Evolutionary conservation across 768 basidiomycete species (phyloP).

Genomic region (Phanerochaete carnosa): DNA sequence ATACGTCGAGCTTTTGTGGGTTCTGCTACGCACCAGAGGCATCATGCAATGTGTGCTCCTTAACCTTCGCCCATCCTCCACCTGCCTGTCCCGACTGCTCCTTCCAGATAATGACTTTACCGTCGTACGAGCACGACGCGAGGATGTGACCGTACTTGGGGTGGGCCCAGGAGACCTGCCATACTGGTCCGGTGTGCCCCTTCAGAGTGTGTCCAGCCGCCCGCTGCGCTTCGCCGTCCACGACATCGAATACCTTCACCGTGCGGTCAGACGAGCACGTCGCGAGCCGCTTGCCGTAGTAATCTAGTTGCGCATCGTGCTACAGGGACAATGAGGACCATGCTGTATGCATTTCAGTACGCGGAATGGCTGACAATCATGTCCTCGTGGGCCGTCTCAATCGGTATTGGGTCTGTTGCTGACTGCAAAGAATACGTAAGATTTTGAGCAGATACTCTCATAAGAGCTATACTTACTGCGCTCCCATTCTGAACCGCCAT

Average conservation of each 20-base stretch:
- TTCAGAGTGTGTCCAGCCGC: conserved; percentile 69
- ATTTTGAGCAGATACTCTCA: not conserved
- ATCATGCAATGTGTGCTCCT: conserved; percentile 91
- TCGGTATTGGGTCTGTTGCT: conserved; percentile 61
- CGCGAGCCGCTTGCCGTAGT: conserved; percentile 94
- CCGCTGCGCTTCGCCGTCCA: conserved; percentile 79
- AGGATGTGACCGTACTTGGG: conserved; percentile 96
- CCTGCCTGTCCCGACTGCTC: conserved; percentile 62
- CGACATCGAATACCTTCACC: conserved; percentile 92
- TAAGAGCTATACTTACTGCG: not conserved
- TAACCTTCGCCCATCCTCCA: conserved; percentile 88
- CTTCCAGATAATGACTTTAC: conserved; percentile 98
- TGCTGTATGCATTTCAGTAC: not conserved
- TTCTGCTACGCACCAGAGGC: conserved; percentile 75
- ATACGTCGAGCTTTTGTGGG: not conserved
- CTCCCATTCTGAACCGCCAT: conserved; percentile 4
- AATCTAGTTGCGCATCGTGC: conserved; percentile 99
- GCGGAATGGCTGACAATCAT: conserved; percentile 76
- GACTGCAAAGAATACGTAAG: not conserved
- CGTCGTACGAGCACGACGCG: conserved; percentile 98
- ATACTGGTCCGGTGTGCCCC: conserved; percentile 97
- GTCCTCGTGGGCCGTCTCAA: conserved; percentile 97
- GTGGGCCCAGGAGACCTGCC: conserved; percentile 98
- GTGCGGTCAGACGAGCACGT: conserved; percentile 96
- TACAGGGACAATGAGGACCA: conserved; percentile 28